phyloP scores from a whole-genome alignment of 2,329 filamentous ascomycete species.

The Zalaria obscura region DNA sequence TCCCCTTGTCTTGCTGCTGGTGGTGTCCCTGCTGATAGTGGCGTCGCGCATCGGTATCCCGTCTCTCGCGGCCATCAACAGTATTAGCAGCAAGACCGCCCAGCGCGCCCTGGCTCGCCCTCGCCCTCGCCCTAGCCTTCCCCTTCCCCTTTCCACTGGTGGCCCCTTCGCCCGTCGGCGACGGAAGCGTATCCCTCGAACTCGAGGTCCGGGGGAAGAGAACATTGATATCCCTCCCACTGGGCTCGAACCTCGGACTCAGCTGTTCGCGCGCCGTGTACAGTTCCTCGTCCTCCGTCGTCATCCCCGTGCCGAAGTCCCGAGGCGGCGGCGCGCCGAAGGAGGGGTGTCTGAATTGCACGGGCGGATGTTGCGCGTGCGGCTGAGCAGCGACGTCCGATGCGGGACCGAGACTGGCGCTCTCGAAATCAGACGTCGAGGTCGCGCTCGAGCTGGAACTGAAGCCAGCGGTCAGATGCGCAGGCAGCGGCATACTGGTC shows the following conservation, averaged over 20 bases:
- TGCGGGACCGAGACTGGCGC: not conserved
- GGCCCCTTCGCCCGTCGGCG: no score
- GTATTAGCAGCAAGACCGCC: no score
- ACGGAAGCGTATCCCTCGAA: not conserved
- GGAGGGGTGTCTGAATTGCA: not conserved
- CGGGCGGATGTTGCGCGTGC: not conserved
- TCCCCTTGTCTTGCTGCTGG: not conserved
- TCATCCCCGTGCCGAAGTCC: no score
- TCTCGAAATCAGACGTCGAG: not conserved
- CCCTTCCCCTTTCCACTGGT: no score
- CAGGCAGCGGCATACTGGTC: not conserved
- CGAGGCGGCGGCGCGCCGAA: not conserved
- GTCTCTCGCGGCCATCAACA: no score
- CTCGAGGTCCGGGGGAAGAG: not conserved
- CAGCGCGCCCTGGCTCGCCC: no score
- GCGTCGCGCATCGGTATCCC: no score
- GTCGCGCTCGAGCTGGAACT: constrained; percentile 2
- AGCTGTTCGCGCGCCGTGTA: not conserved
- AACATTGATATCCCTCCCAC: not conserved
- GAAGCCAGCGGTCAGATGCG: constrained; percentile 1
- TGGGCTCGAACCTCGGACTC: not conserved
- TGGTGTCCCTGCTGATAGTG: not conserved
- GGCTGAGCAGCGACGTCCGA: no score
- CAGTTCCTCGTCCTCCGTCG: not conserved
- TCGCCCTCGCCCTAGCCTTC: no score